A percentile compares a stretch with the other conserved stretches of the same genome.
Conservation (phyloP, 2,329 filamentous ascomycete species). For the Aureobasidium sp. region DNA sequence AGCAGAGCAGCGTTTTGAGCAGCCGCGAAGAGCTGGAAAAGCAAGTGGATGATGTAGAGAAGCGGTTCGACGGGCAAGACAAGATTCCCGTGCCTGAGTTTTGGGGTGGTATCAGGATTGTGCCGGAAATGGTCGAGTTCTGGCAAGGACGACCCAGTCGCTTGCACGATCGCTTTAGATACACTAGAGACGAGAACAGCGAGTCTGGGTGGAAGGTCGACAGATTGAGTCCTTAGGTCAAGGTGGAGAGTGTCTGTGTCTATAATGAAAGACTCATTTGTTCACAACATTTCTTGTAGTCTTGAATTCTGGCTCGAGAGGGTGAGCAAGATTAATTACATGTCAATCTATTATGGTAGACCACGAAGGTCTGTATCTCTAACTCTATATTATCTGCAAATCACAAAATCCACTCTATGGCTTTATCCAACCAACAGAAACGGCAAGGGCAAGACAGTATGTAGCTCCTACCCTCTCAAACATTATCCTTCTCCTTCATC, state of each 20-base stretch:
- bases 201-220: constrained; percentile 57
- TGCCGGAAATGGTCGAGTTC: constrained; percentile 86
- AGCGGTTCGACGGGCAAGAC: constrained; percentile 65
- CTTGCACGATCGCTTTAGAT: constrained; percentile 89
- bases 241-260: background rate
- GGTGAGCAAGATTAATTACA: too few relatives aligned
- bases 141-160: constrained; percentile 89
- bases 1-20: constrained; percentile 70
- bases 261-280: background rate
- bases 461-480: background rate
- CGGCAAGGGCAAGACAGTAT: too few relatives aligned
- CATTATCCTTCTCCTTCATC: background rate
- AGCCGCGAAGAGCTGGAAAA: constrained; percentile 67
- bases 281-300: background rate
- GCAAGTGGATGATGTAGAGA: constrained; percentile 70
- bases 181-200: constrained; percentile 52
- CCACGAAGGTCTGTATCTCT: too few relatives aligned
- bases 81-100: constrained; percentile 86
- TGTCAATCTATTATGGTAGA: too few relatives aligned
- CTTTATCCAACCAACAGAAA: background rate
- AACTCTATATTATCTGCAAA: too few relatives aligned
- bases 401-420: too few relatives aligned
- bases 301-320: background rate
- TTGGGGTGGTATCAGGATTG: constrained; percentile 85
- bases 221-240: constrained; percentile 60